phyloP scores from a whole-genome alignment of 495 filamentous ascomycete species.

The Penicillium desertorum region DNA sequence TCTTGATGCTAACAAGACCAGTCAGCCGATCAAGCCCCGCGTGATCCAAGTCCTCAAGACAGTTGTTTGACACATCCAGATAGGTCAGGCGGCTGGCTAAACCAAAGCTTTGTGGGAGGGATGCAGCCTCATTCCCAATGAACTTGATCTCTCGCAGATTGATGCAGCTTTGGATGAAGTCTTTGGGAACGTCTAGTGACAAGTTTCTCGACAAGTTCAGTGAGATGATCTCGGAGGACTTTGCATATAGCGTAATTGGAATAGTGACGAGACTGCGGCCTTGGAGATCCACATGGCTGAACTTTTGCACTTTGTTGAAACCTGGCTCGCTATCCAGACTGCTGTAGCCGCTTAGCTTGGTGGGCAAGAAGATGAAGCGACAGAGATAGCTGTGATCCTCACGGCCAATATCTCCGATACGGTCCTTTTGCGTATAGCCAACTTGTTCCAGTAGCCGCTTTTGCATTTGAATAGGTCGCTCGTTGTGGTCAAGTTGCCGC shows the following conservation, averaged over 20 bases:
- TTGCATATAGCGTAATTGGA: conserved; percentile 89
- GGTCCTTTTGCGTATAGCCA: conserved; percentile 84
- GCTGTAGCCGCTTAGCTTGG: conserved; percentile 72
- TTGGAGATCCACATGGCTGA: conserved; percentile 87
- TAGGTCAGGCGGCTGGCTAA: conserved; percentile 79
- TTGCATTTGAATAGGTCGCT: conserved; percentile 88
- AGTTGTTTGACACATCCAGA: conserved; percentile 93
- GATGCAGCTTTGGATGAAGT: conserved; percentile 92
- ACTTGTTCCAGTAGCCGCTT: conserved; percentile 89
- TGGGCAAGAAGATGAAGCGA: conserved; percentile 90
- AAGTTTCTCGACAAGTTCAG: conserved; percentile 91
- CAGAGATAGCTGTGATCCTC: conserved; percentile 97
- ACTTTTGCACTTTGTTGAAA: conserved; percentile 77
- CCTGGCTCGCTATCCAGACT: conserved; percentile 75
- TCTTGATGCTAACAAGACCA: conserved; percentile 83
- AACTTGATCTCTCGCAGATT: conserved; percentile 94
- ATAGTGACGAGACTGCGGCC: conserved; percentile 94
- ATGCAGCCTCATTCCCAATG: conserved; percentile 84
- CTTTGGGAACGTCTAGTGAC: conserved; percentile 87
- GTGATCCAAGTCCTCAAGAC: conserved; percentile 80
- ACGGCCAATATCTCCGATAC: conserved; percentile 90
- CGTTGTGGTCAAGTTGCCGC: conserved; percentile 70
- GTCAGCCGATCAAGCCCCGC: conserved; percentile 68
- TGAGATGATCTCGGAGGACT: conserved; percentile 87
- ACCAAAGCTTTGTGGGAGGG: conserved; percentile 80